A percentile compares a stretch with the other conserved stretches of the same genome.
Evolutionary conservation across 345 rosid species (phyloP).

Genomic region (Camelina sativa): DNA sequence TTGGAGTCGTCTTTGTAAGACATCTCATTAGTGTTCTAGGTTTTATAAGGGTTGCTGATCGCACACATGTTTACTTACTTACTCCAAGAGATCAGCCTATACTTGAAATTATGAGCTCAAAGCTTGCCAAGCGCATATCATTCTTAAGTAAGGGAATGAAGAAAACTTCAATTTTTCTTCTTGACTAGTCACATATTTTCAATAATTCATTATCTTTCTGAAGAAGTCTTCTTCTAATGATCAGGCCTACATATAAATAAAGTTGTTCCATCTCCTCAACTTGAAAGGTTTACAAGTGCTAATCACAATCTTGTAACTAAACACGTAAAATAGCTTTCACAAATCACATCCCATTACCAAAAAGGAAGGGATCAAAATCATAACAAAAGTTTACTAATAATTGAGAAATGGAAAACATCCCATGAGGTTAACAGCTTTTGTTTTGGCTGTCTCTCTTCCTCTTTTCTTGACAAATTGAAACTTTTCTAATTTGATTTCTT

Average conservation of each 20-base stretch:
- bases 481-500: slow-evolving; percentile 16
- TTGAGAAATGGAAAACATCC: slow-evolving; percentile 40
- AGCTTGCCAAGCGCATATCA: background rate
- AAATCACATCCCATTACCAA: background rate
- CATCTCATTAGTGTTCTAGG: too few species aligned
- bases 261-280: background rate
- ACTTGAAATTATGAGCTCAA: too few species aligned
- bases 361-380: slow-evolving; percentile 33
- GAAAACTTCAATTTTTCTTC: background rate
- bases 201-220: background rate
- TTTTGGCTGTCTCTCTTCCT: slow-evolving; percentile 37
- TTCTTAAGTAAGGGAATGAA: background rate
- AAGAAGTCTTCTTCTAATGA: background rate
- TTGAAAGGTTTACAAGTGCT: background rate
- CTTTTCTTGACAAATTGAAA: slow-evolving; percentile 41
- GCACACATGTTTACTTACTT: too few species aligned
- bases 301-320: background rate
- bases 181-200: background rate
- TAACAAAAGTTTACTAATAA: slow-evolving; percentile 31
- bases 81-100: too few species aligned
- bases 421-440: slow-evolving; percentile 47
- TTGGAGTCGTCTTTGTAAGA: too few species aligned
- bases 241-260: too few species aligned
- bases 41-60: too few species aligned
- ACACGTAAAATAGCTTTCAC: background rate